Base-by-base conservation (phyloP, 805 yeast genomes). In the Candida montana region DNA sequence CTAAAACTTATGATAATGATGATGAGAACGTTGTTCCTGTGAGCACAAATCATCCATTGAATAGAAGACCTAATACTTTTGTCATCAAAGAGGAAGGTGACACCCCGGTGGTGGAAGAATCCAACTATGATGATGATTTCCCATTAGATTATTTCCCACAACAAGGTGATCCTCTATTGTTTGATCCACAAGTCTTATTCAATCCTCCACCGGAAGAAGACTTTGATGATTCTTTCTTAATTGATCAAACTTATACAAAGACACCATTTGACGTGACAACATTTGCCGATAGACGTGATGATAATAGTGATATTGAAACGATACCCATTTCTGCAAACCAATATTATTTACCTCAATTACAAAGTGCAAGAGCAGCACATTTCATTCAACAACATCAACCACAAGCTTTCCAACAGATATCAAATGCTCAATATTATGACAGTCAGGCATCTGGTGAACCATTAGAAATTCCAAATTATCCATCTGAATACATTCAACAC, bases 141-240 rank as follows among this genome's bases (percentile, higher is more conserved):
- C 89, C 90, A 4, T 59, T 83, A 41, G 89, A 82, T 50, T 81
- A 79, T 55, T 72, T 82, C 53, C 77, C 79, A 17, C 62, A 63
- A 16, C 62, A 63, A 15, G 40, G 38, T n/a, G 41, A 49, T 39
- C 28, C 38, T 41, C 23, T 47, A 37, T 19, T 49, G n/a, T 42
- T 55, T 19, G 60, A 59, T 34, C 49, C 67, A 2, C 52, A 59
- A 18, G 51, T 55, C 12, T 69, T 68, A 45, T 59, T 72, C 34
- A 64, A 62, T 26, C 45, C 58, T 11, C 59, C 59, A 29, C 15
- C 38, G 7, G 57, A 50, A 9, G 58, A 51, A 0, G 35, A 47
- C 18, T 63, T 61, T 46, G 69, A 65, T 44, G 76, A 72, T 35
- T 76, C 72, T 40, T 69, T 71, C 39, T 52, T 75, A 35, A 72